Evolutionary conservation across 306 rosid genomes (phyloP).

Genomic region (Hippophae gyantsensis): DNA sequence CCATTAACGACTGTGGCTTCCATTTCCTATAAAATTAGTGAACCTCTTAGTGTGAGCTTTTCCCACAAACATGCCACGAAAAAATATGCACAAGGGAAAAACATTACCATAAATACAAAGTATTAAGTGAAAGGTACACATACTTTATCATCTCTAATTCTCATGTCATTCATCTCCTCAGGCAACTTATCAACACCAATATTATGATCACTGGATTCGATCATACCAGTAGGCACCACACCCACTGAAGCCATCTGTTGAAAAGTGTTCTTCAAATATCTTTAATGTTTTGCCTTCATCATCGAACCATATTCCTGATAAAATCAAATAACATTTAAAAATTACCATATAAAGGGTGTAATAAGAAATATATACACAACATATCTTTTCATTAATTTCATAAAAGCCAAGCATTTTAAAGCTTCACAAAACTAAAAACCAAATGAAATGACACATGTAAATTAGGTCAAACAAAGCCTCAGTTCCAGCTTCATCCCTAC

Average conservation of each 20-base stretch:
- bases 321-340: not conserved
- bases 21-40: conserved; percentile 27
- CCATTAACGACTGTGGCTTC: conserved; percentile 57
- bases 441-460: not conserved
- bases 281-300: not conserved
- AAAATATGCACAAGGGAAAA: not conserved
- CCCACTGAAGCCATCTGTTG: not conserved
- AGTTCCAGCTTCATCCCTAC: not conserved
- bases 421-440: not conserved
- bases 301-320: not conserved
- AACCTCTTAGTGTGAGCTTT: not conserved
- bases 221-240: not conserved
- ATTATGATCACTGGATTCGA: not conserved
- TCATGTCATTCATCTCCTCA: conserved; percentile 54
- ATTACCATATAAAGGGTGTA: not conserved
- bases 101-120: not conserved
- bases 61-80: not conserved
- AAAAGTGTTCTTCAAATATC: not conserved
- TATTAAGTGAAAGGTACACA: not conserved
- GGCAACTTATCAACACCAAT: conserved; percentile 36
- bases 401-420: not conserved
- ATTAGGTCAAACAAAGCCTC: not conserved
- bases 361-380: not conserved
- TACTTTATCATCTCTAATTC: conserved; percentile 55
- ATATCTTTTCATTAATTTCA: not conserved